Evolutionary conservation across 306 rosid species (phyloP), one percentile per base, ranked within the genome.

Genomic region (Trifolium subterraneum): DNA sequence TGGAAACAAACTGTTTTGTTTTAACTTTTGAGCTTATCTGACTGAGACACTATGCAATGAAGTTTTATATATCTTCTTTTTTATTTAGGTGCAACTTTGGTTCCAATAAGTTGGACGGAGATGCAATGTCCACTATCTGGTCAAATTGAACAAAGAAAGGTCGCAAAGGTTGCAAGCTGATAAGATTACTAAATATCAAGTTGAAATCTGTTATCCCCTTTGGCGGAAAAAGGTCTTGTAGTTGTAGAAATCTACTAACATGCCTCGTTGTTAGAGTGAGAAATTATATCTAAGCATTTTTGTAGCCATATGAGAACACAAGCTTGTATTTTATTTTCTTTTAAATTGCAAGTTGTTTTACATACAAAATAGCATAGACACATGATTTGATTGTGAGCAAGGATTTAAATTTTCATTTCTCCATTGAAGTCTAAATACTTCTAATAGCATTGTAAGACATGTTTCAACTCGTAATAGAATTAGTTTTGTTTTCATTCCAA

Each of bases 31-130:
- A 67, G 64, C 64, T 44, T 62, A 41, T 68, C 18, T 77, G 33
- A 55, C 19, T 35, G 47, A 10, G 69, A 25, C 38, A 45, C 18
- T 7, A 10, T 20, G 27, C 45, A 65, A 48, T 74, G 63, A n/a
- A 35, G 39, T 74, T 38, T 55, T 31, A 5, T 10, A 6, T 13
- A 12, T 70, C 72, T 55, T 5, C 29, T 59, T 39, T 6, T 33
- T 14, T 81, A 36, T 78, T 45, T 51, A 90, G 98, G 96, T 80
- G 96, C 84, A 70, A 75, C 86, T 13, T 87, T 92, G 96, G 86
- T 91, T 66, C 95, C 99, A 69, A 76, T 86, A 67, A 90, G 98
- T 77, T 93, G 97, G 98, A 90, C 97, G 8, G 93, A 93, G 84
- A 90, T 93, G 98, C 93, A 89, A 71, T 93, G 96, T 81, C 91